Evolutionary conservation across 2,329 filamentous ascomycete genomes (phyloP).

Genomic region (Fusarium sp.): DNA sequence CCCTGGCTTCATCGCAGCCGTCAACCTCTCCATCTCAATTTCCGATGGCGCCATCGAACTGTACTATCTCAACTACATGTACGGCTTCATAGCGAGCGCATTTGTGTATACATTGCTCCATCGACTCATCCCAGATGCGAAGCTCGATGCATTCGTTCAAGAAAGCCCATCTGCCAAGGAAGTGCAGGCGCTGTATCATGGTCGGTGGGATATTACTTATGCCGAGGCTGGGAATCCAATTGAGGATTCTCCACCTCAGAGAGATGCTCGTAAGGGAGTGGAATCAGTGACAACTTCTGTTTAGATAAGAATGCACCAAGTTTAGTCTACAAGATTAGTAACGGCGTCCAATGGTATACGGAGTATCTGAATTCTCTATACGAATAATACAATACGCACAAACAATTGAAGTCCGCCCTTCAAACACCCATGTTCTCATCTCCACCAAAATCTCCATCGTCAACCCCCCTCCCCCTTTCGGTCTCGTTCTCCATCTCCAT

Average conservation of each 20-base stretch:
- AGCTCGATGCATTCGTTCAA: constrained; percentile 45
- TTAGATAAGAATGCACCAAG: neutral
- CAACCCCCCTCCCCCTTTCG: neutral
- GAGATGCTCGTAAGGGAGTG: constrained; percentile 15
- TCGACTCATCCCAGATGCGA: constrained; percentile 38
- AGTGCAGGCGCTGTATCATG: constrained; percentile 43
- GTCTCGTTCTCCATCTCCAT: neutral
- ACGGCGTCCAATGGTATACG: neutral
- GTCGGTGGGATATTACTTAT: constrained; percentile 47
- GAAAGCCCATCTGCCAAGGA: constrained; percentile 36
- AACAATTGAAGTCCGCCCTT: neutral
- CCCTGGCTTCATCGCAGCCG: constrained; percentile 55
- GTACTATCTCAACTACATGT: constrained; percentile 53
- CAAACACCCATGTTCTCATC: neutral
- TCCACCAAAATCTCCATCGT: neutral
- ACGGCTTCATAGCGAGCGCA: constrained; percentile 50
- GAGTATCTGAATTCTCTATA: neutral
- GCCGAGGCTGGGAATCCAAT: constrained; percentile 14
- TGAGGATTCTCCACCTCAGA: neutral
- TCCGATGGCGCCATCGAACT: constrained; percentile 51
- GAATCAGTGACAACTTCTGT: constrained; percentile 21
- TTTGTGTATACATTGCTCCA: constrained; percentile 48
- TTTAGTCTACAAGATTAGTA: neutral
- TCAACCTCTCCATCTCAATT: constrained; percentile 48
- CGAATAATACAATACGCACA: neutral